Conservation (phyloP, 352 stramenopile genomes). For the Globisporangium spinosum region DNA sequence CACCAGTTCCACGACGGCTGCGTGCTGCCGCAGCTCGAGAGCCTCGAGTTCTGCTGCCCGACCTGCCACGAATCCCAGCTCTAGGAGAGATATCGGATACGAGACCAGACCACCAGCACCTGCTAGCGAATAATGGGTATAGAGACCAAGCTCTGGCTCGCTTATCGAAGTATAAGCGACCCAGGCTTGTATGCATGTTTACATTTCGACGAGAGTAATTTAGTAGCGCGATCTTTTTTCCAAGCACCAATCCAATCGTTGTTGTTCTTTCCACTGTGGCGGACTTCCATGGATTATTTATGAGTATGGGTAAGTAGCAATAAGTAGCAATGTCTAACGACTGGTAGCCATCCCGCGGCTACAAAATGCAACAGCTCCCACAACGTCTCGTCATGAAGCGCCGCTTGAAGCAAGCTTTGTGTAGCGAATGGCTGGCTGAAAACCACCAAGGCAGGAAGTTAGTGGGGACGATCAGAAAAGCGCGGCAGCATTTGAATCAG, state of each 20-base stretch:
- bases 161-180: not conserved
- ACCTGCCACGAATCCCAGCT: not conserved
- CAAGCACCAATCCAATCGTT: not conserved
- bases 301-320: not conserved
- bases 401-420: no score
- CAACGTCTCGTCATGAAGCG: no score
- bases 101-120: not conserved
- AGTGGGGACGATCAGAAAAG: no score
- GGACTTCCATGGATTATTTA: not conserved
- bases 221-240: not conserved
- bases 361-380: no score
- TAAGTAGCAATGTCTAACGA: no score
- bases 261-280: not conserved
- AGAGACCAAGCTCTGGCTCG: not conserved
- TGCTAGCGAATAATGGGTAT: not conserved
- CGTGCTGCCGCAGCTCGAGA: constrained; percentile 13
- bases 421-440: no score
- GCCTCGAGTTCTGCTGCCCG: not conserved
- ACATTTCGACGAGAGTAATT: not conserved
- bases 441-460: no score
- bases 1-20: constrained; percentile 26
- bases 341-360: no score
- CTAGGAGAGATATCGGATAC: not conserved
- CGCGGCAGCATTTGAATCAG: no score
- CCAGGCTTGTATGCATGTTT: not conserved